phyloP scores from a whole-genome alignment of 331 rosid species.

The Acacia concinna region DNA sequence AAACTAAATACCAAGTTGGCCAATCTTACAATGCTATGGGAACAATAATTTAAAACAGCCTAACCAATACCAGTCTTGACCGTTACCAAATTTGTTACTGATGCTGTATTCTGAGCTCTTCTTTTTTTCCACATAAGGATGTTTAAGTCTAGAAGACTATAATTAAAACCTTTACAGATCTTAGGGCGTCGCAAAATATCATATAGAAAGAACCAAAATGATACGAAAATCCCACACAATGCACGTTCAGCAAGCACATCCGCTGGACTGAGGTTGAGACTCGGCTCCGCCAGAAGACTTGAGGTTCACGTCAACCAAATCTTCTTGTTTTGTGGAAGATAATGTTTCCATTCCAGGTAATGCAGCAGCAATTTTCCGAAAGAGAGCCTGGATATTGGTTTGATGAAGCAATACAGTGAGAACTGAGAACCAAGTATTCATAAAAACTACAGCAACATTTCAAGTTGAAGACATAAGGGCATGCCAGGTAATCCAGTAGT shows the following conservation, averaged over 20 bases:
- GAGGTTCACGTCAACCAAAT: conserved; percentile 98
- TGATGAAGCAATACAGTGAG: conserved; percentile 22
- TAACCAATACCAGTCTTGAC: conserved; percentile 6
- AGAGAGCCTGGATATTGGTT: conserved; percentile 70
- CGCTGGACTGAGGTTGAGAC: conserved; percentile 75
- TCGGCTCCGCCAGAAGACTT: conserved; percentile 61
- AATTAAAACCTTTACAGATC: conserved; percentile 47
- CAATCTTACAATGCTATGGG: not conserved
- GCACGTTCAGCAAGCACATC: conserved; percentile 71
- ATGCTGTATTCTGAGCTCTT: conserved; percentile 29
- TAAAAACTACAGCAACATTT: not conserved
- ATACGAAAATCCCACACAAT: conserved; percentile 32
- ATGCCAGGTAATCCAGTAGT: not conserved
- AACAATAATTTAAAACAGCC: conserved; percentile 27
- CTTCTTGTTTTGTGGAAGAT: conserved; percentile 93
- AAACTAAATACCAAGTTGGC: not conserved
- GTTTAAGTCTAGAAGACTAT: conserved; percentile 42
- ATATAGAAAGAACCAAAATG: conserved; percentile 34
- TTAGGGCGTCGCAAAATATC: conserved; percentile 32
- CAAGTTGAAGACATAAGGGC: not conserved
- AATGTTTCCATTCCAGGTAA: conserved; percentile 99
- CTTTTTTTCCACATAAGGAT: conserved; percentile 27
- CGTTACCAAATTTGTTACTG: conserved; percentile 9
- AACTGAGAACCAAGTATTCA: conserved; percentile 7
- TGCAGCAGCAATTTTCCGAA: conserved; percentile 97